phyloP scores from a whole-genome alignment of 768 basidiomycete genomes.

The Daedaleopsis nitida region DNA sequence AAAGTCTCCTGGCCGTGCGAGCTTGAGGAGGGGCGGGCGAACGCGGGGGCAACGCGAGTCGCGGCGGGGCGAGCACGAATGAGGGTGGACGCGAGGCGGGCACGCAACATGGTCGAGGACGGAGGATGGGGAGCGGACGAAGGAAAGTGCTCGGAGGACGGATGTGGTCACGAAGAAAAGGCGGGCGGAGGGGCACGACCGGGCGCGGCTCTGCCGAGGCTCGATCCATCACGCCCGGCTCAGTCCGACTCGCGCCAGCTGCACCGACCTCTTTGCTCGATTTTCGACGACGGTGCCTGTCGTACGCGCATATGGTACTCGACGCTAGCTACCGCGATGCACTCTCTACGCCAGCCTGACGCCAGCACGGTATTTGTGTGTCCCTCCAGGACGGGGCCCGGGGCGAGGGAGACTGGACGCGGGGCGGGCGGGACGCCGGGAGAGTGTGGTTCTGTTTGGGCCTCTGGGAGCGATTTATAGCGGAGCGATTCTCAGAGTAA shows the following conservation, averaged over 20 bases:
- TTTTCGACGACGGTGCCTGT: too few species aligned
- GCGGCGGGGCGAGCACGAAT: conserved; percentile 62
- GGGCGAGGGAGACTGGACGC: too few species aligned
- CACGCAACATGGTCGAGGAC: conserved; percentile 46
- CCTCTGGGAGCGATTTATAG: conserved; percentile 5
- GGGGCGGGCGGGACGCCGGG: conserved; percentile 4
- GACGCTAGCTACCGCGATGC: too few species aligned
- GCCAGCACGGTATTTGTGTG: too few species aligned
- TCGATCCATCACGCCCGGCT: conserved; percentile 29
- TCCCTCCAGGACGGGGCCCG: too few species aligned
- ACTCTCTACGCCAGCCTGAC: too few species aligned
- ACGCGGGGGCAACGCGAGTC: conserved; percentile 38
- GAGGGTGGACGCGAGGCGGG: conserved; percentile 60
- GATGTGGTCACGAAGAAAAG: conserved; percentile 21
- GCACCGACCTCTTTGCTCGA: not conserved
- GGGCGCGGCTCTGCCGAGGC: conserved; percentile 29
- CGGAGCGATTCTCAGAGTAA: too few species aligned
- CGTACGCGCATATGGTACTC: too few species aligned
- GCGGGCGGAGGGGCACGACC: conserved; percentile 23
- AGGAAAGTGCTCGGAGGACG: conserved; percentile 1
- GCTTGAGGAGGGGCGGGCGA: conserved; percentile 52
- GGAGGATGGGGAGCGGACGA: conserved; percentile 8
- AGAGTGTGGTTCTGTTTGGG: conserved; percentile 30
- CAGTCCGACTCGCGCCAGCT: conserved; percentile 25
- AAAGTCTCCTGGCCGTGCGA: conserved; percentile 89